phyloP scores from a whole-genome alignment of 345 rosid genomes.

The Punica granatum region DNA sequence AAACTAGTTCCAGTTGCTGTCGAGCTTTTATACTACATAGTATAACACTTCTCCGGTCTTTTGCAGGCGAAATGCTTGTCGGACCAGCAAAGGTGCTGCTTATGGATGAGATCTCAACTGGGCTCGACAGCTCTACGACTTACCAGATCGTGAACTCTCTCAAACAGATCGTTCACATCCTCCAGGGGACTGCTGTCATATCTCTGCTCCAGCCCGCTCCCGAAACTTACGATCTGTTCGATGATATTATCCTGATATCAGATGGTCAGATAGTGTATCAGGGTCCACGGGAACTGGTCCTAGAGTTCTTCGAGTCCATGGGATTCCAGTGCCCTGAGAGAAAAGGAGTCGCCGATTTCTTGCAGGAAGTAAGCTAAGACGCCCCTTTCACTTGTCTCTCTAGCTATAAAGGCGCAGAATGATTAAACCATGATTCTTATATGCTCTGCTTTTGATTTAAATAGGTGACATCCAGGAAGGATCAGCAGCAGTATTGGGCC shows the following conservation, averaged over 20 bases:
- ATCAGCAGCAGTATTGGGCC: constrained; percentile 74
- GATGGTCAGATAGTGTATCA: constrained; percentile 74
- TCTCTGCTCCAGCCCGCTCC: constrained; percentile 88
- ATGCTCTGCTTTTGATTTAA: background rate
- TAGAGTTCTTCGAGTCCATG: constrained; percentile 54
- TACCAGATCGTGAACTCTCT: constrained; percentile 67
- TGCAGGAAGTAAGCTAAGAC: constrained; percentile 55
- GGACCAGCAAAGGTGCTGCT: constrained; percentile 60
- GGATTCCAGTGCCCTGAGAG: constrained; percentile 76
- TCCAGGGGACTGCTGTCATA: constrained; percentile 50
- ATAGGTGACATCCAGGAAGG: constrained; percentile 82
- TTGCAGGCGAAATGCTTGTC: constrained; percentile 67
- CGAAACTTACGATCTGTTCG: constrained; percentile 66
- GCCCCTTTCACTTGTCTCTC: background rate
- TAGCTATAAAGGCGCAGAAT: background rate
- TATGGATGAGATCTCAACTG: constrained; percentile 81
- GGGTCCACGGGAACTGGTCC: constrained; percentile 56
- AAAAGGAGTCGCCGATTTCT: constrained; percentile 77
- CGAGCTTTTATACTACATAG: background rate
- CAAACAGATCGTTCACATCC: constrained; percentile 51
- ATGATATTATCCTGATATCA: constrained; percentile 63
- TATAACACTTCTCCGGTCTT: background rate
- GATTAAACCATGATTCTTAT: background rate
- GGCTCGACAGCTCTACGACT: constrained; percentile 82
- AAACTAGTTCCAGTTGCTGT: background rate